Base-by-base conservation (phyloP, 441 rosid genomes). In the Croton laevigatus region DNA sequence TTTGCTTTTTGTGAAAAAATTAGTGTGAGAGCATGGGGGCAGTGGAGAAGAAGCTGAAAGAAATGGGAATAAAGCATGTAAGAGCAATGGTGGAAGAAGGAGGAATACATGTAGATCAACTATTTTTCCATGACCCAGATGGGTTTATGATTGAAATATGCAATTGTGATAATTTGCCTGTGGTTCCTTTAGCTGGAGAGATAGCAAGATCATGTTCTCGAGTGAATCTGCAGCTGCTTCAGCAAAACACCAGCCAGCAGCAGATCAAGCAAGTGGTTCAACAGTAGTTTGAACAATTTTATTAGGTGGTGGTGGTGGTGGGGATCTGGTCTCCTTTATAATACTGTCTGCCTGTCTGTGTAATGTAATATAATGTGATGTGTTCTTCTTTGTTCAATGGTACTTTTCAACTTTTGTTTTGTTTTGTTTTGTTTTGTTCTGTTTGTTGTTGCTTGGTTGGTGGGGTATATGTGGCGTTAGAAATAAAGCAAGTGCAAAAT, bases 71-170 rank as follows among this genome's bases (percentile, higher is more conserved):
- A 5, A 75, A 84, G 52, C 55, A 82, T 59, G 82, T 78, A 54
- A 67, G 95, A 38, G 89, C 93, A 20, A 59, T 66, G 42, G 98
- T 94, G 0, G 89, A 91, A 80, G 98, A 94, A 85, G 97, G 95
- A 0, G 97, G 98, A 3, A 81, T 94, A 34, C 79, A 85, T 0
- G 97, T 94, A 5, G 95, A 94, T 23, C 97, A 94, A 51, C 73
- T 94, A 70, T 94, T 94, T 84, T 94, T 94, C 81, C 97, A 94
- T 34, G 97, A 94, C 46, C 97, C 97, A 1, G 97, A 94, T 62
- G 97, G 90, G 0, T 94, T 94, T 84, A 94, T 94, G 98, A 84
- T 91, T n/a, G 98, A 94, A 86, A 89, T 94, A 3, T 94, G 98
- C 85, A 84, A 94, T 70, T 94, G 97, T 4, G 96, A 94, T 59